A percentile compares a stretch with the other conserved stretches of the same genome.
phyloP scores from a whole-genome alignment of 495 filamentous ascomycete species.

The Letharia lupina region DNA sequence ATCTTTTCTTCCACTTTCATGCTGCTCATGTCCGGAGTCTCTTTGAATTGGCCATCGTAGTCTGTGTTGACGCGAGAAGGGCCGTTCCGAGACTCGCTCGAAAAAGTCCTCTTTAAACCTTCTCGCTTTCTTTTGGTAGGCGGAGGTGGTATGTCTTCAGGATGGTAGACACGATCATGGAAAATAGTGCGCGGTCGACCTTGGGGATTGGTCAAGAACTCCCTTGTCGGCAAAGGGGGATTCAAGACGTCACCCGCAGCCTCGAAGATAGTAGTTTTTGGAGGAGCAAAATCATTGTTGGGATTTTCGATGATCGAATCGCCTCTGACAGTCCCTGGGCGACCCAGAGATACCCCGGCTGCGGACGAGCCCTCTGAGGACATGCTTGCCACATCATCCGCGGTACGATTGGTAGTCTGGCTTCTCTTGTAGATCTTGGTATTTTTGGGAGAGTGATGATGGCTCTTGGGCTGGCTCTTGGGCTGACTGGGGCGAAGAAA shows the following conservation, averaged over 20 bases:
- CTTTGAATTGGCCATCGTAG: slow-evolving; percentile 15
- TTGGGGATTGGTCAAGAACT: slow-evolving; percentile 74
- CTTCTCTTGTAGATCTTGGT: slow-evolving; percentile 70
- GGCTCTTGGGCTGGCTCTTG: slow-evolving; percentile 25
- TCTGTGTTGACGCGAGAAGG: slow-evolving; percentile 21
- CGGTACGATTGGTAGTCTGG: slow-evolving; percentile 53
- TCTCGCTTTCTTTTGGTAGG: slow-evolving; percentile 51
- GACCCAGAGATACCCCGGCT: slow-evolving; percentile 9
- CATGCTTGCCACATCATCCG: slow-evolving; percentile 35
- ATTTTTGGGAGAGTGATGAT: slow-evolving; percentile 37
- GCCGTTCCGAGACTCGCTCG: slow-evolving; percentile 32
- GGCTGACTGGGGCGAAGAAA: slow-evolving; percentile 46
- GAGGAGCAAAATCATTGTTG: slow-evolving; percentile 55
- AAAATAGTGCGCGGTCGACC: slow-evolving; percentile 88
- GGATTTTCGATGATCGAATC: slow-evolving; percentile 39
- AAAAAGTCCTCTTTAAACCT: slow-evolving; percentile 35
- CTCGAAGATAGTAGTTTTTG: slow-evolving; percentile 88
- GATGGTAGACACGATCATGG: slow-evolving; percentile 91
- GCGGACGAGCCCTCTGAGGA: slow-evolving; percentile 20
- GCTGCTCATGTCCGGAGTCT: slow-evolving; percentile 33
- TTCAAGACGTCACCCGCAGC: slow-evolving; percentile 86
- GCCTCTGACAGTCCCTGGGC: slow-evolving; percentile 32
- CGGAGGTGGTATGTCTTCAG: slow-evolving; percentile 83
- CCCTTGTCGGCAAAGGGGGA: slow-evolving; percentile 71
- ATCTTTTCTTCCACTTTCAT: slow-evolving; percentile 98